A percentile compares a stretch with the other conserved stretches of the same genome.
Conservation (phyloP, 2,329 filamentous ascomycete genomes). For the Xylaria hypoxylon region DNA sequence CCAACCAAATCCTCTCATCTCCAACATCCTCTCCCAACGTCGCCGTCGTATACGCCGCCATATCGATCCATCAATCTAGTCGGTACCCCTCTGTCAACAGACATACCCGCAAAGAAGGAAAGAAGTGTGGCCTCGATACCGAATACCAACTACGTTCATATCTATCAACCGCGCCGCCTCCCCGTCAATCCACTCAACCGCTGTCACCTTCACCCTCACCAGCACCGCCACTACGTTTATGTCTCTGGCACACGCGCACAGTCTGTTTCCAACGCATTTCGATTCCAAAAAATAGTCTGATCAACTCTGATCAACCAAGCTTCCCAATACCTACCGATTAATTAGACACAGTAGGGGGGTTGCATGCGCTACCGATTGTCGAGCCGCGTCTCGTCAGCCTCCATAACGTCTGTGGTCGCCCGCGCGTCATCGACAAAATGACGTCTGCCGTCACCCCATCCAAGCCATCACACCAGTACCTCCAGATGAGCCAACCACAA, state of each 20-base stretch:
- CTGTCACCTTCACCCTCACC: constrained; percentile 10
- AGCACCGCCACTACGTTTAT: constrained; percentile 26
- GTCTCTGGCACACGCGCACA: constrained; percentile 25
- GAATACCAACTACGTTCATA: neutral
- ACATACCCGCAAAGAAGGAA: constrained; percentile 2
- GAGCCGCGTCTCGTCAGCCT: constrained; percentile 30
- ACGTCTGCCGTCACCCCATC: constrained; percentile 50
- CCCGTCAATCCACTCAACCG: constrained; percentile 10
- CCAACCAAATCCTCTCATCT: constrained; percentile 24
- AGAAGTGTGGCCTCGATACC: neutral
- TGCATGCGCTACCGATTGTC: constrained; percentile 38
- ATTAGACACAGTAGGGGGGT: constrained; percentile 25
- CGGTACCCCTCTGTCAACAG: constrained; percentile 2
- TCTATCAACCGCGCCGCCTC: constrained; percentile 15
- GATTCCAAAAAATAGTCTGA: constrained; percentile 9
- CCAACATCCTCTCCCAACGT: constrained; percentile 14
- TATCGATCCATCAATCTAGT: constrained; percentile 4
- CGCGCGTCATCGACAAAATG: constrained; percentile 52
- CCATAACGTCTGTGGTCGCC: constrained; percentile 44
- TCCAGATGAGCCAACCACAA: constrained; percentile 45
- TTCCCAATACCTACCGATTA: constrained; percentile 15
- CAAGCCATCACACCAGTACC: constrained; percentile 43
- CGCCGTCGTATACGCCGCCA: constrained; percentile 9
- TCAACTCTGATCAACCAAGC: constrained; percentile 31
- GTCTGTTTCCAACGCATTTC: constrained; percentile 17